These are phyloP conservation scores for Leccinum insigne DNA, from an alignment of 1,284 basidiomycete genomes.

Conservation along the genomic window DNA sequence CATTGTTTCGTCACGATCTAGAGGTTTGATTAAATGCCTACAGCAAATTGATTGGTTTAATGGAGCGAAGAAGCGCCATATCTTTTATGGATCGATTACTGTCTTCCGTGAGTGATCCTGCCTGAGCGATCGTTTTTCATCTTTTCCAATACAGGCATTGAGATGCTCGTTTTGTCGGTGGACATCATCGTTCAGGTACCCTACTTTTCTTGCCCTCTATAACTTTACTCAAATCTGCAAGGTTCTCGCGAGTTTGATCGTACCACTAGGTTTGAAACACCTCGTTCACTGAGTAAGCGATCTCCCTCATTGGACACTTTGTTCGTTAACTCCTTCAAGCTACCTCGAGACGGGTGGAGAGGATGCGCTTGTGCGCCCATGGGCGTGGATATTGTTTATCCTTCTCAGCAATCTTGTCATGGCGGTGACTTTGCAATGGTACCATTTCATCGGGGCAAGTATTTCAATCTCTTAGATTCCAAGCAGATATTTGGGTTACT, in stretches of 20 bases:
- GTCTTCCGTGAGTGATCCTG: conserved; percentile 1
- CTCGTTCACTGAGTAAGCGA: not conserved
- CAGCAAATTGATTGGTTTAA: conserved; percentile 4
- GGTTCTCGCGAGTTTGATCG: not conserved
- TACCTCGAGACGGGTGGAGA: conserved; percentile 7
- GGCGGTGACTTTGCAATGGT: conserved; percentile 2
- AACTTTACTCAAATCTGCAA: not conserved
- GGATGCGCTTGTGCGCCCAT: conserved; percentile 1
- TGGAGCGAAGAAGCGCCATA: conserved; percentile 1
- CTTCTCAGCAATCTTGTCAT: not conserved
- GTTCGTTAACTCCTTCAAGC: not conserved
- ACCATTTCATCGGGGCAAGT: conserved; percentile 2
- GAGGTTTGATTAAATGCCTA: not conserved
- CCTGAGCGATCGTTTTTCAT: not conserved
- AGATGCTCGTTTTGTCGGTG: not conserved
- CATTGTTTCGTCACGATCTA: not conserved
- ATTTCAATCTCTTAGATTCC: not conserved
- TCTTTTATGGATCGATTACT: conserved; percentile 3
- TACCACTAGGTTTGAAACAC: conserved; percentile 1
- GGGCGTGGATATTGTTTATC: conserved; percentile 3
- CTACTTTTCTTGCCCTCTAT: not conserved
- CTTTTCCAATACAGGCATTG: not conserved
- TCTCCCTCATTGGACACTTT: not conserved
- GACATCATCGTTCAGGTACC: conserved; percentile 3
- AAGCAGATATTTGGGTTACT: not conserved